Conservation (phyloP, 352 stramenopile species). For the Globisporangium cederbergense region DNA sequence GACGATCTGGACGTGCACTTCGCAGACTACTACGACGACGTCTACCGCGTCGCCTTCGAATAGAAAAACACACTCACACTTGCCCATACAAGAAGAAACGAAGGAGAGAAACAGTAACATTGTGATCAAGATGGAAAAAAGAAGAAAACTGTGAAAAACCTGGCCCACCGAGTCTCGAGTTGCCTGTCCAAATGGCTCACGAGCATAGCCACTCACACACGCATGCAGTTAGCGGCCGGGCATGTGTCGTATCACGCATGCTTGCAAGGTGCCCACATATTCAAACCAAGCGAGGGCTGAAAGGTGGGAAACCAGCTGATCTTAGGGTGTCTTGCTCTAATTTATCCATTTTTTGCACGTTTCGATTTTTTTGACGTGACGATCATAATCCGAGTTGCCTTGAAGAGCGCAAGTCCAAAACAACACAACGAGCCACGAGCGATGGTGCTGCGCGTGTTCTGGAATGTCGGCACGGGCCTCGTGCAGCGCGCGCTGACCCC, state of each 20-base stretch:
- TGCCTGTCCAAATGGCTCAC: neutral
- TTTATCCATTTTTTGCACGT: neutral
- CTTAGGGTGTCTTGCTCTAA: too few relatives aligned
- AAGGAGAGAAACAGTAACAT: neutral
- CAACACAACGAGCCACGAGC: neutral
- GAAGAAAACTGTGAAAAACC: neutral
- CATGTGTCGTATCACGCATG: neutral
- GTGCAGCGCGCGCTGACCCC: constrained; percentile 43
- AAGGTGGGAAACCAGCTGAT: neutral
- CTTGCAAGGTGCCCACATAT: neutral
- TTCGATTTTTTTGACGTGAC: neutral
- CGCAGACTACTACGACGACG: constrained; percentile 95
- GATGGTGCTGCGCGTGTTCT: constrained; percentile 72
- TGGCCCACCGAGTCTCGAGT: neutral
- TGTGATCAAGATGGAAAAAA: constrained; percentile 1
- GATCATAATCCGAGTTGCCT: neutral
- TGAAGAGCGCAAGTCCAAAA: neutral
- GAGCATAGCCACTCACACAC: neutral
- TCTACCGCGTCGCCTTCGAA: constrained; percentile 94
- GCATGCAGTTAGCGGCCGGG: neutral
- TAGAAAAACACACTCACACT: constrained; percentile 18
- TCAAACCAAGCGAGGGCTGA: neutral
- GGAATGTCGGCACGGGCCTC: constrained; percentile 62
- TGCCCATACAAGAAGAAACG: neutral
- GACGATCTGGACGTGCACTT: constrained; percentile 96